phyloP scores from a whole-genome alignment of 2,329 filamentous ascomycete species.

The Aspergillus hiratsukae region DNA sequence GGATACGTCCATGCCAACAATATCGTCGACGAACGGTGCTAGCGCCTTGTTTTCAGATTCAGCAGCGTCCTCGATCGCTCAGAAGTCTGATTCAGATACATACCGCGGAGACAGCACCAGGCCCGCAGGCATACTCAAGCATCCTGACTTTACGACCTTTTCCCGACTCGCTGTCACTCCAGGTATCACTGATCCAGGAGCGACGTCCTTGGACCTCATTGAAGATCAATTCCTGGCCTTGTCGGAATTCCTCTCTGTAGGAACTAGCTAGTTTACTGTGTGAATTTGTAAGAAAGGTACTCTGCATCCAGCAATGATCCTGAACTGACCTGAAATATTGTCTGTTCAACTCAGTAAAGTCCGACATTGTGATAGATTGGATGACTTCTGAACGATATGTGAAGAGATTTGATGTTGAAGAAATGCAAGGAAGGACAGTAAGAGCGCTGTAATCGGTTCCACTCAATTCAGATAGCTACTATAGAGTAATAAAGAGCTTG shows the following conservation, averaged over 20 bases:
- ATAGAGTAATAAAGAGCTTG: not conserved
- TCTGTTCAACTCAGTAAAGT: slow-evolving; percentile 35
- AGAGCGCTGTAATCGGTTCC: not conserved
- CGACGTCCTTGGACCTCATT: slow-evolving; percentile 50
- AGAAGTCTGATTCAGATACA: slow-evolving; percentile 19
- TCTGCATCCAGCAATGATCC: not conserved
- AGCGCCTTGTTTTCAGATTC: slow-evolving; percentile 41
- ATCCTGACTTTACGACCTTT: slow-evolving; percentile 44
- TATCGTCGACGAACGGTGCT: slow-evolving; percentile 58
- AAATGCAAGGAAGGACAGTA: not conserved
- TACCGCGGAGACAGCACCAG: slow-evolving; percentile 62
- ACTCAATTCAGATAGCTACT: not conserved
- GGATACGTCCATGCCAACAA: slow-evolving; percentile 66
- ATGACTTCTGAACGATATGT: not conserved
- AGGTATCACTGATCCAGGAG: slow-evolving; percentile 60
- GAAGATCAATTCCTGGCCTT: slow-evolving; percentile 52
- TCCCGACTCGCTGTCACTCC: slow-evolving; percentile 34
- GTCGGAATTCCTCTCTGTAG: slow-evolving; percentile 56
- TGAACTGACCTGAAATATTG: slow-evolving; percentile 39
- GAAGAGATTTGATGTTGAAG: not conserved
- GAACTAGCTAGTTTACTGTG: slow-evolving; percentile 48
- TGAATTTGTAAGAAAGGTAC: not conserved
- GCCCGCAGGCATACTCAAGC: slow-evolving; percentile 74
- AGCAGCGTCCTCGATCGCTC: slow-evolving; percentile 1
- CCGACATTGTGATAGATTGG: slow-evolving; percentile 21